These are phyloP conservation scores for Paecilomyces fulvus DNA, from an alignment of 2,329 filamentous ascomycete species.

Conservation along the genomic window DNA sequence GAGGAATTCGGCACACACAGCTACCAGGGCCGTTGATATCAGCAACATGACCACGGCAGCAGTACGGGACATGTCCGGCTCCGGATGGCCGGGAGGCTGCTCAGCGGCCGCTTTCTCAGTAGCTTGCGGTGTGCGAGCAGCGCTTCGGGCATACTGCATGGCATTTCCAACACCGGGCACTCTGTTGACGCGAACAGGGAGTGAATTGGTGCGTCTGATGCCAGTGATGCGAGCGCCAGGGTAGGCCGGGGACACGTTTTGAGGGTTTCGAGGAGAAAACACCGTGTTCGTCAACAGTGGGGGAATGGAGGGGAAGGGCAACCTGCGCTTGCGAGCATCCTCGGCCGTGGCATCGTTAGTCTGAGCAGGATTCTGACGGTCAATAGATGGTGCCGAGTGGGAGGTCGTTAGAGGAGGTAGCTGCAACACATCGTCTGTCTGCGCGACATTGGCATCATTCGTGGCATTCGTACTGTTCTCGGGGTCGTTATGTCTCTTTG, in stretches of 20 bases:
- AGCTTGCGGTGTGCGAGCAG: constrained; percentile 17
- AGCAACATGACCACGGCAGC: constrained; percentile 48
- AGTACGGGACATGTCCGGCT: constrained; percentile 45
- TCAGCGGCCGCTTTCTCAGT: constrained; percentile 8
- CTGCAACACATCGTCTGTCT: not conserved
- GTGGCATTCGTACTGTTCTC: not conserved
- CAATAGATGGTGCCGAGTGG: not conserved
- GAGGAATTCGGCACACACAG: constrained; percentile 62
- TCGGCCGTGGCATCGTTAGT: not conserved
- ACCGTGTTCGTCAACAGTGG: constrained; percentile 27
- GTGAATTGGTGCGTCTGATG: constrained; percentile 23
- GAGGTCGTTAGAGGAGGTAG: not conserved
- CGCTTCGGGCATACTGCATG: constrained; percentile 25
- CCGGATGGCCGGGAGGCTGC: constrained; percentile 1
- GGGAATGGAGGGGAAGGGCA: constrained; percentile 22
- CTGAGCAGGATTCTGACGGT: not conserved
- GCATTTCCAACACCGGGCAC: constrained; percentile 22
- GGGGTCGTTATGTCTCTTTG: not conserved
- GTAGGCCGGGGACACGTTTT: not conserved
- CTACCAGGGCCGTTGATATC: constrained; percentile 49
- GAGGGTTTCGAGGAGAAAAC: constrained; percentile 10
- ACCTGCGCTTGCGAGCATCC: constrained; percentile 15
- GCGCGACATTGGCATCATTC: not conserved
- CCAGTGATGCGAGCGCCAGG: constrained; percentile 12
- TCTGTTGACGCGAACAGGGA: constrained; percentile 19